A percentile compares a stretch with the other conserved stretches of the same genome.
These are phyloP conservation scores for Wallacemonas sp. DNA, from an alignment of 208 protist species.

Conservation along the genomic window DNA sequence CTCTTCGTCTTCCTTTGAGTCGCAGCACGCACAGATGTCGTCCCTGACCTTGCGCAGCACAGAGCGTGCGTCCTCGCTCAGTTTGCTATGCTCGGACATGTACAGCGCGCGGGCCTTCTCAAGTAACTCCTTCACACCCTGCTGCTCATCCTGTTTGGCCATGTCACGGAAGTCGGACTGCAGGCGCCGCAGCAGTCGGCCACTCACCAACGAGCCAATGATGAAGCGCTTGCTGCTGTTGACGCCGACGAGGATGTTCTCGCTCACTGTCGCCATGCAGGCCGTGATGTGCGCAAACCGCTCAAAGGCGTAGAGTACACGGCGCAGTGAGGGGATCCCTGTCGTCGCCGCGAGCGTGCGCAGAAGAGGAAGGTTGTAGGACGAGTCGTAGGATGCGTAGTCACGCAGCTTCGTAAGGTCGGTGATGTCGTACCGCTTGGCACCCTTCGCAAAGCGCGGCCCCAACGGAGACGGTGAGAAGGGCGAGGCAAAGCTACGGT, in stretches of 20 bases:
- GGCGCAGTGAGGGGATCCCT: slow-evolving; percentile 12
- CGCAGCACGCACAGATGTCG: slow-evolving; percentile 6
- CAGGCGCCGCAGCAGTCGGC: slow-evolving; percentile 28
- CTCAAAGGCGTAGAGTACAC: slow-evolving; percentile 28
- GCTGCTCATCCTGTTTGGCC: slow-evolving; percentile 29
- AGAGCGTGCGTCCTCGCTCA: slow-evolving; percentile 41
- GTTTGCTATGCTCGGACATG: slow-evolving; percentile 40
- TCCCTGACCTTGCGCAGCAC: slow-evolving; percentile 21
- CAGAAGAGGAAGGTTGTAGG: slow-evolving; percentile 44
- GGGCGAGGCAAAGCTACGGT: background rate
- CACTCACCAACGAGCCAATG: slow-evolving; percentile 49
- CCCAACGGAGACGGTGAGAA: background rate
- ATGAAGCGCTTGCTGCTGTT: slow-evolving; percentile 70
- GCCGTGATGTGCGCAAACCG: slow-evolving; percentile 34
- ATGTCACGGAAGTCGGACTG: slow-evolving; percentile 37
- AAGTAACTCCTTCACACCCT: slow-evolving; percentile 35
- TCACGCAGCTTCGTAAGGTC: slow-evolving; percentile 58
- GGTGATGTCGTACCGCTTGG: slow-evolving; percentile 38
- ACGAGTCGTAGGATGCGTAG: slow-evolving; percentile 41
- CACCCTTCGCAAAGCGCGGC: background rate
- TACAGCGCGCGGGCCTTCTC: slow-evolving; percentile 36
- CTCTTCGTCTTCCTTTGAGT: slow-evolving; percentile 11
- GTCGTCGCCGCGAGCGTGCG: slow-evolving; percentile 14
- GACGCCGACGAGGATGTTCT: slow-evolving; percentile 49
- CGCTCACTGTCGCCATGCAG: slow-evolving; percentile 38